phyloP scores from a whole-genome alignment of 192 early-diverging fungal genomes.

The Glomus cerebriforme region DNA sequence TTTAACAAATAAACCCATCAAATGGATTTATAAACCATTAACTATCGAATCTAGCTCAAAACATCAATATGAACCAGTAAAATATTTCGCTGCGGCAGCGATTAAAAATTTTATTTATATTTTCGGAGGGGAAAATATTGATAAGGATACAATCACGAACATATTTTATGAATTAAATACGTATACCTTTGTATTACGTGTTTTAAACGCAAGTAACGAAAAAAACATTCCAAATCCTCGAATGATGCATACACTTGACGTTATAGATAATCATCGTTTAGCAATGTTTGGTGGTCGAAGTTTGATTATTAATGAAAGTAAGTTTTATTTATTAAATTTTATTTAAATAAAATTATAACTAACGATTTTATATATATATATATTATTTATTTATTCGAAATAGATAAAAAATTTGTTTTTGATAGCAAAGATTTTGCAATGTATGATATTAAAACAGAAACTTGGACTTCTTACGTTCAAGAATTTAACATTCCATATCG shows the following conservation, averaged over 20 bases:
- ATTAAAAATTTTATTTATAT: conserved; percentile 22
- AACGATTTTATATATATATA: neutral
- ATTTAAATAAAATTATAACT: neutral
- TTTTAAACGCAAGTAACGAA: neutral
- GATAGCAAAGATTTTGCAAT: conserved; percentile 14
- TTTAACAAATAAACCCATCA: neutral
- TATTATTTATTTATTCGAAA: neutral
- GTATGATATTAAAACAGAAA: neutral
- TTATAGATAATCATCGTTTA: conserved; percentile 4
- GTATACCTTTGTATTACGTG: neutral
- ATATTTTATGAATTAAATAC: neutral
- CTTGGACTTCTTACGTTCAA: neutral
- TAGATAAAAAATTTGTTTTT: neutral
- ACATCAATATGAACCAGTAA: neutral
- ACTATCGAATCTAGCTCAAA: neutral
- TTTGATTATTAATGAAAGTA: neutral
- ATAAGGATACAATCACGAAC: neutral
- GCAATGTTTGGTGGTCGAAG: neutral
- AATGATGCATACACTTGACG: conserved; percentile 10
- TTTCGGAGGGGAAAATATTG: neutral
- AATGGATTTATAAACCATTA: neutral
- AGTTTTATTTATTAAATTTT: neutral
- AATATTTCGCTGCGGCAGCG: neutral
- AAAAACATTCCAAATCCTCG: neutral
- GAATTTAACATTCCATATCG: neutral